Base-by-base conservation (phyloP, 1,284 basidiomycete genomes). In the Macrocystidia cucumis region DNA sequence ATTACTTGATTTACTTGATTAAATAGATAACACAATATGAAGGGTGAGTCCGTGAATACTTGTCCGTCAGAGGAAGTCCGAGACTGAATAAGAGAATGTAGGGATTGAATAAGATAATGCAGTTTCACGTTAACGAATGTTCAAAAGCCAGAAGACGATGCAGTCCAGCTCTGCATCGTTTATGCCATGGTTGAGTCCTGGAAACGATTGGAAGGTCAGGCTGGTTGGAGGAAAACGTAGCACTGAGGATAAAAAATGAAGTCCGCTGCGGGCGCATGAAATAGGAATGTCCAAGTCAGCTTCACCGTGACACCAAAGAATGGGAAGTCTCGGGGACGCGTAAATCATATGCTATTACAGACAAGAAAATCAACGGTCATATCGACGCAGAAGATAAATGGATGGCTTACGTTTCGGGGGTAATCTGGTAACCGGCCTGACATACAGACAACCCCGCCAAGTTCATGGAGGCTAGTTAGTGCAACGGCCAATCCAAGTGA, bases 391-490 rank as follows among this genome's bases (percentile, higher is more conserved):
- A n/a, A 28, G 28, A 20, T 22, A 18, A 18, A 9, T 11, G 14
- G 16, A 33, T 34, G 44, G 17, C 55, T 40, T 38, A 65, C 64
- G 43, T 59, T 48, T 37, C 59, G 50, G 24, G 54, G 48, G 20
- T 42, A 48, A 19, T 47, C 48, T 11, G 65, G 65, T 8, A 69
- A 57, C 65, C 67, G 69, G 5, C 66, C 65, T 3, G 65, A 67
- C 3, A 69, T 43, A 44, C 61, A 59, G 5, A 56, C 57, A 5
- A 67, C 58, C 12, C 65, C 66, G n/a, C 60, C 64, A 3, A 69
- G 53, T 16, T 62, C 60, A 37, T 66, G 58, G 6, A 65, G 48
- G 2, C 57, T 60, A 5, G 62, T 65, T 20, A 69, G 46, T 4
- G 59, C 55, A 1, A 60, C 57, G 45, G 65, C 54, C 35, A 68